Percentiles rank a stretch among this genome's conserved stretches.
These are phyloP conservation scores for Lizonia empirigonia DNA, from an alignment of 2,329 filamentous ascomycete genomes.

Conservation along the genomic window DNA sequence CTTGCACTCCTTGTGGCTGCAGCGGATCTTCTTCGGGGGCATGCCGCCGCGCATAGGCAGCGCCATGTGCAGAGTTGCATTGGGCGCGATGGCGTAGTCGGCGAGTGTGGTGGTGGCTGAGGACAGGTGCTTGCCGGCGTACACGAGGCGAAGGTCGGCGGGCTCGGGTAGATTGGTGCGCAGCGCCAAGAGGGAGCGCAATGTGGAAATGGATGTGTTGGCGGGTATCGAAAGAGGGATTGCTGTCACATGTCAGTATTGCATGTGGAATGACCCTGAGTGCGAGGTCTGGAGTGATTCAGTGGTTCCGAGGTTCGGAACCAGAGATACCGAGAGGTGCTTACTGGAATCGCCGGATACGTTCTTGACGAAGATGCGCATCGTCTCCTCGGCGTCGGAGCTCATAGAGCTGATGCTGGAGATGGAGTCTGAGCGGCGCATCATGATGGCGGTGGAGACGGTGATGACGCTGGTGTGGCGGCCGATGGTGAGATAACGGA, in stretches of 20 bases:
- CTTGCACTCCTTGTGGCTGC: conserved; percentile 88
- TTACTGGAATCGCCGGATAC: conserved; percentile 61
- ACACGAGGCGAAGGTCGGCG: conserved; percentile 60
- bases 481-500: conserved; percentile 20
- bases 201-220: conserved; percentile 60
- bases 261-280: conserved; percentile 4
- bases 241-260: conserved; percentile 50
- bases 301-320: conserved; percentile 26
- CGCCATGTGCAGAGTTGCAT: conserved; percentile 60
- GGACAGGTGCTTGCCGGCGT: conserved; percentile 63
- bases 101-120: conserved; percentile 52
- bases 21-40: conserved; percentile 78
- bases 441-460: conserved; percentile 34
- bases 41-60: conserved; percentile 62
- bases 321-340: conserved; percentile 26
- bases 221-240: conserved; percentile 62
- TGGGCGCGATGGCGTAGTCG: conserved; percentile 55
- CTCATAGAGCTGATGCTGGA: conserved; percentile 50
- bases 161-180: conserved; percentile 59
- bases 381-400: conserved; percentile 57
- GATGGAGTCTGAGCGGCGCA: conserved; percentile 48
- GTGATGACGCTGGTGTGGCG: conserved; percentile 10
- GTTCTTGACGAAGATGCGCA: conserved; percentile 67
- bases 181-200: conserved; percentile 62
- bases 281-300: conserved; percentile 7